Conservation (phyloP, 441 rosid species). For the Syzygium syzygioides region DNA sequence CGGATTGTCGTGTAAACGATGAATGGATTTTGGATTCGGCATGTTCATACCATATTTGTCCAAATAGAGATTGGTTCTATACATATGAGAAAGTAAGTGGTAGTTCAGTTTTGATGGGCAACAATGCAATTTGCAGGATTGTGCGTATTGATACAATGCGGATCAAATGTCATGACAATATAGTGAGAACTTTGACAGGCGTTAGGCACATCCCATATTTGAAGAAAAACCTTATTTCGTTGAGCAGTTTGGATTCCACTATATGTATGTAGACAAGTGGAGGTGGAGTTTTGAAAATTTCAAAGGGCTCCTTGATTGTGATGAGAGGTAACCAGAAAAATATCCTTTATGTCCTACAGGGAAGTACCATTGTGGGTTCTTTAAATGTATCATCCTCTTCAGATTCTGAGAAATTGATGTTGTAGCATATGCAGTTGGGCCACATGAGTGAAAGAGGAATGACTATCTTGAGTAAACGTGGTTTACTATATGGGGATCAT, state of each 20-base stretch:
- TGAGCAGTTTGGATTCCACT: background rate
- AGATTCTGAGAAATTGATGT: background rate
- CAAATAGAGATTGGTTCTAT: no score
- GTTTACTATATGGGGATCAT: background rate
- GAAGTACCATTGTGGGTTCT: background rate
- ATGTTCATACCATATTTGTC: background rate
- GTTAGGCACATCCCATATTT: no score
- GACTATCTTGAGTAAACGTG: background rate
- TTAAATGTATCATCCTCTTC: background rate
- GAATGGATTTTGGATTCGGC: background rate
- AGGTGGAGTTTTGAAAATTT: no score
- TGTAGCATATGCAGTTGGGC: background rate
- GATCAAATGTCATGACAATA: background rate
- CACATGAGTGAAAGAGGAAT: background rate
- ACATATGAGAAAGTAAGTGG: no score
- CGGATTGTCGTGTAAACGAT: background rate
- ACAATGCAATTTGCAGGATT: background rate
- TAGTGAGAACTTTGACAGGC: background rate
- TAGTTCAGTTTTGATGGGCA: background rate
- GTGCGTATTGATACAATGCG: fast-evolving
- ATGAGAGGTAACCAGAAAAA: background rate
- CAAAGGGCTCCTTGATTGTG: background rate
- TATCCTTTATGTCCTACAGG: no score
- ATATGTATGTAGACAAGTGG: no score
- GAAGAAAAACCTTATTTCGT: no score